Evolutionary conservation across 768 basidiomycete species (phyloP), one percentile per base, ranked within the genome.

Genomic region (Auricularia auricula-judae): DNA sequence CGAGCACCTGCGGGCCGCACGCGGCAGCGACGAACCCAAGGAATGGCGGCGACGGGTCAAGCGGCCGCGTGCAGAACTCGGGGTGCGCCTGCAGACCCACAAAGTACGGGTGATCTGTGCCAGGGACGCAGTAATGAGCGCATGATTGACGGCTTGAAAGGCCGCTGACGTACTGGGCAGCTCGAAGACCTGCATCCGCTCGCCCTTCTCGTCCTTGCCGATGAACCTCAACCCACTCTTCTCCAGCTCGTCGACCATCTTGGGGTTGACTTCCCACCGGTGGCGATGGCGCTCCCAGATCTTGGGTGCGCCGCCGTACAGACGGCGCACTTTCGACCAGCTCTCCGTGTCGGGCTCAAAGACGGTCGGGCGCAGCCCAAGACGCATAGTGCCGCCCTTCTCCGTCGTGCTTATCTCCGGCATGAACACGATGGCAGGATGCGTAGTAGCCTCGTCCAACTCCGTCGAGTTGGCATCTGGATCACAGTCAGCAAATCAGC

Each of bases 301-400:
- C 71, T 82, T 88, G 29, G 79, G 82, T 1, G 80, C 81, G 18
- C 88, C 88, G 14, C 88, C 97, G 72, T 98, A 99, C 71, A 99
- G 77, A 72, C 83, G 83, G 36, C 93, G 81, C 29, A 82, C 77
- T 66, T 84, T 84, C 59, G 86, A 88, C 87, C 88, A 91, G 18
- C 73, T 70, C 70, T 88, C 87, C 1, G 85, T 86, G 12, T 78
- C 81, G 8, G 80, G 74, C 64, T 88, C 84, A 74, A 98, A 98
- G 59, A 98, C 83, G 2, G 96, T 99, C 3, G 96, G 93, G n/a
- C 96, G 86, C 51, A 98, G 81, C 29, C 97, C 97, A n/a, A 98
- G 84, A 12, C 97, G 88, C 97, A 99, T 99, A n/a, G 96, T 99
- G 23, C 97, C 97, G 62, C 97, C 97, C 85, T 98, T 93, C 68